A percentile compares a stretch with the other conserved stretches of the same genome.
phyloP scores from a whole-genome alignment of 352 stramenopile genomes.

The Pythium dissotocum region DNA sequence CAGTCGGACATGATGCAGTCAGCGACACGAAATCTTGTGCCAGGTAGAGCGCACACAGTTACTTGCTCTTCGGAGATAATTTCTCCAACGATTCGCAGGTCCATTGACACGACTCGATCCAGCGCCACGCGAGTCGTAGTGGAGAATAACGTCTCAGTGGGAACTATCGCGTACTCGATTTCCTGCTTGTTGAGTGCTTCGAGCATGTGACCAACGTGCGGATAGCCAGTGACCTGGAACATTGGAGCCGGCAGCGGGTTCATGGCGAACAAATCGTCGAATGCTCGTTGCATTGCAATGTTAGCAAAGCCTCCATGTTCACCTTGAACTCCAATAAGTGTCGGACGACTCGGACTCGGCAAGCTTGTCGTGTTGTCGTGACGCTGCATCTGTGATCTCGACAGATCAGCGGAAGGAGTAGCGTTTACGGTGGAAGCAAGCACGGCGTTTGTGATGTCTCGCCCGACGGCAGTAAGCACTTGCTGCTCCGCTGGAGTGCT shows the following conservation, averaged over 20 bases:
- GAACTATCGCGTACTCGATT: neutral
- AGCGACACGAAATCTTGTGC: neutral
- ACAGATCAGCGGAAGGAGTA: no score
- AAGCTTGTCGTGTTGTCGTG: no score
- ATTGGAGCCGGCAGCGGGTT: neutral
- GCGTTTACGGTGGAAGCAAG: no score
- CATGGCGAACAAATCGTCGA: neutral
- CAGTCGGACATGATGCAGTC: conserved; percentile 22
- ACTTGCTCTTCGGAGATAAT: neutral
- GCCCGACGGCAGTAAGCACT: no score
- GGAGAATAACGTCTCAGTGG: conserved; percentile 1
- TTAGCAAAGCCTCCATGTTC: neutral
- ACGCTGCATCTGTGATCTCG: no score
- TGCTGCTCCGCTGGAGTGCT: no score
- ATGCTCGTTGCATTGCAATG: neutral
- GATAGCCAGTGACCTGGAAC: neutral
- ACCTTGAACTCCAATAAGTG: neutral
- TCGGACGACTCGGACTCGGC: no score
- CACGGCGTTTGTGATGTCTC: no score
- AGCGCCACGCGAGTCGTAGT: conserved; percentile 4
- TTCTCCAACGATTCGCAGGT: conserved; percentile 8
- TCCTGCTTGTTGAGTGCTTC: conserved; percentile 3
- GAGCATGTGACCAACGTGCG: neutral
- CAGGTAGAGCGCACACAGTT: conserved; percentile 2
- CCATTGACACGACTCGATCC: neutral